Conservation (phyloP, 225 moss, liverwort and hornwort species). For the Sphagnum contortum region DNA sequence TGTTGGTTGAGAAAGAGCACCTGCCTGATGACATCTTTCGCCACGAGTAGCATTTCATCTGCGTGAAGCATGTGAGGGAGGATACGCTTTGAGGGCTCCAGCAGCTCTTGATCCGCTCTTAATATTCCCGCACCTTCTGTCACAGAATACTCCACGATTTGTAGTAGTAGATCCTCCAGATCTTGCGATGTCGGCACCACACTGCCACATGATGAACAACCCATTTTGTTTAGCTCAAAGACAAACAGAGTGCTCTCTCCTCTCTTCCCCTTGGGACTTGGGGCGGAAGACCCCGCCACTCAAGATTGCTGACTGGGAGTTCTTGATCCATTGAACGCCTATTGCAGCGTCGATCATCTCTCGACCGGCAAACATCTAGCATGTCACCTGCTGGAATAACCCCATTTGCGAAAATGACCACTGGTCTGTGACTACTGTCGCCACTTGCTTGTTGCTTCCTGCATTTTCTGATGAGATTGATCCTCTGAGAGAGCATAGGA, state of each 20-base stretch:
- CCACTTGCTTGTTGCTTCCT: too few relatives aligned
- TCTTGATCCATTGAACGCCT: too few relatives aligned
- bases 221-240: neutral
- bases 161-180: conserved; percentile 34
- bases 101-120: conserved; percentile 45
- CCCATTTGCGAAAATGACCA: too few relatives aligned
- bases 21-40: conserved; percentile 64
- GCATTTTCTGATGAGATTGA: too few relatives aligned
- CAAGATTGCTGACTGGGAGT: too few relatives aligned
- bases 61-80: conserved; percentile 51
- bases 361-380: too few relatives aligned
- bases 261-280: neutral
- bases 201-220: conserved; percentile 15
- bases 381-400: too few relatives aligned
- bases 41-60: conserved; percentile 68
- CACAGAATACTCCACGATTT: conserved; percentile 63
- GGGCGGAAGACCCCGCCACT: too few relatives aligned
- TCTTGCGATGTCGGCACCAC: conserved; percentile 59
- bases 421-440: too few relatives aligned
- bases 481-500: too few relatives aligned
- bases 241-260: conserved; percentile 1
- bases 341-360: too few relatives aligned
- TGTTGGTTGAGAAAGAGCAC: conserved; percentile 12
- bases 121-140: conserved; percentile 50
- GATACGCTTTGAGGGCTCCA: conserved; percentile 40